Base-by-base conservation (phyloP, 1,284 basidiomycete species). In the Exobasidium rhododendri region DNA sequence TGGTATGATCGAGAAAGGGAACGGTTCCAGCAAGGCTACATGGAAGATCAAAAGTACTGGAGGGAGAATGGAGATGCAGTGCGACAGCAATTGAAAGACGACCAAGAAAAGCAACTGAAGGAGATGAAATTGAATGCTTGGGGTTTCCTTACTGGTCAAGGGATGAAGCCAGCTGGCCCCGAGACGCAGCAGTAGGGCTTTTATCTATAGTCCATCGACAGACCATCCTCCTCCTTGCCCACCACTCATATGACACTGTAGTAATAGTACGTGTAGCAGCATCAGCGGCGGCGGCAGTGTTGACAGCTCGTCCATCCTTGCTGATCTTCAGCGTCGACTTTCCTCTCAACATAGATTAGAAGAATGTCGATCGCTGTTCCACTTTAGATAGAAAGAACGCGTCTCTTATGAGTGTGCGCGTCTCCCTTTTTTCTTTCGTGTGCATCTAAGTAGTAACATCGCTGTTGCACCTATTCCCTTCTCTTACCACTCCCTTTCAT, bases 1-100 rank as follows among this genome's bases (percentile, higher is more conserved):
- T 92, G 92, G 80, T 87, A 97, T 53, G 96, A 98, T 77, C 85
- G 87, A 74, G 93, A 94, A 80, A 89, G 94, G 10, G 84, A 85
- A 45, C 89, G 94, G 73, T 92, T 91, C 5, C 92, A 97, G 78
- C 82, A 84, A 62, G 85, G 86, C 56, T 97, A 96, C 81, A 82
- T 84, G 66, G 89, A 92, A 66, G 94, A 97, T 79, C 89, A 90
- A 77, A 89, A 90, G 67, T 96, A 92, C 81, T 88, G 94, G 78
- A 83, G 83, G 45, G 85, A 89, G 57, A 89, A 97, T 81, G 89
- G 88, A 74, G 89, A 85, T 50, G 86, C 89, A 67, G 87, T 97
- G 70, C 88, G 92, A 80, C 84, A 85, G 75, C 75, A 88, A 73
- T 82, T 91, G 70, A 87, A 91, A 76, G 89, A 91, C 68, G 92